Base-by-base conservation (phyloP, 2,329 filamentous ascomycete genomes). In the Fusarium praegraminearum region DNA sequence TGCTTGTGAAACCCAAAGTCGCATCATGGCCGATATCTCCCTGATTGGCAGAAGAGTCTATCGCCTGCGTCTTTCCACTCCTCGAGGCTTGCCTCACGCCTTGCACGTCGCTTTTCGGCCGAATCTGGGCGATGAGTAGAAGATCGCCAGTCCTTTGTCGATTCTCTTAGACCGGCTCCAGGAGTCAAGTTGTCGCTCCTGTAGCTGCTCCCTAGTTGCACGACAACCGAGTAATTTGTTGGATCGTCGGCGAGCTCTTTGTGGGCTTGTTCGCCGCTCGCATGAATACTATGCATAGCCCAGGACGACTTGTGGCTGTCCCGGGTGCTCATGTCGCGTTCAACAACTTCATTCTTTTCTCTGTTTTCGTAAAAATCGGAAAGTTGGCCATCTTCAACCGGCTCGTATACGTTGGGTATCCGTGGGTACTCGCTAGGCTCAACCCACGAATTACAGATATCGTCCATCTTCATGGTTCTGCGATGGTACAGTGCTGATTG, bases 61-160 rank as follows among this genome's bases (percentile, higher is more conserved):
- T 75, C 73, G 12, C 73, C 73, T 24, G 73, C 73, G 40, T 69
- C 53, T 43, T 54, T 73, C 73, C 73, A 75, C 38, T 59, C 54
- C 40, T 73, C 65, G n/a, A 70, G 65, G 30, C 57, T 74, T 13
- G 62, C 66, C 46, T 72, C 65, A 13, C 70, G 70, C 40, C 63
- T 73, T 47, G 56, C 62, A 24, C 57, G 65, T 45, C 62, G 63
- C 50, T 52, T 65, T 40, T 58, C 57, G 12, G 61, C 47, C n/a
- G 38, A 43, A 38, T 62, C 58, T 43, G 22, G 16, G 36, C 22
- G 59, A 20, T 33, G 58, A 18, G 35, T 57, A 26, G 41, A 45
- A 20, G 55, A 36, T 35, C 43, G 38, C 30, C 57, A 51, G 18
- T 47, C 57, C 32, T 43, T 57, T 11, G 49, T 49, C 32, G 32